Evolutionary conservation across 2,329 filamentous ascomycete genomes (phyloP), one percentile per base, ranked within the genome.

Genomic region (Xylogone sp.): DNA sequence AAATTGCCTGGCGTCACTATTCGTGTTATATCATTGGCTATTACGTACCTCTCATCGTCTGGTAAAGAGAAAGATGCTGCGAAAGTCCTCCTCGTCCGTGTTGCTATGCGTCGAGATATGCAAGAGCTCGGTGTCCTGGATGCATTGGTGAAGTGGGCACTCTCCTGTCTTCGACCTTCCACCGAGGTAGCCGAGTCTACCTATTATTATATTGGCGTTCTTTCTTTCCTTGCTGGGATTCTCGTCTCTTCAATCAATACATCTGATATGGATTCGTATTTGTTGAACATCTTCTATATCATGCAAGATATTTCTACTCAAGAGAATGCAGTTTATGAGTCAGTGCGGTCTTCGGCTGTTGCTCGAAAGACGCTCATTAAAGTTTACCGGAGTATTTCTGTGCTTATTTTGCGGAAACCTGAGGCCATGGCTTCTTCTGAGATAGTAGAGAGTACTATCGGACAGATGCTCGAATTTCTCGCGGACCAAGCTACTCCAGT

Each of bases 401-500:
- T 87, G 4, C 79, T 92, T 54, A 75, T 82, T 12, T 52, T 63
- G 19, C 56, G 56, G 27, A 47, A 51, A 24, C 34, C 51, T 7
- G 44, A 53, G 19, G 53, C 45, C 42, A 29, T 44, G 8, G 46
- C 47, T 10, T 45, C 34, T 48, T 75, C 73, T 3, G 79, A 80
- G 50, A 75, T 87, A 65, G 68, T 96, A 16, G 93, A 97, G 70
- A 85, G 86, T 24, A 82, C 88, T 3, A 90, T 99, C 59, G 88
- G 91, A 49, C 84, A 88, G 62, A 77, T 97, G 2, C 77, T 99
- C 2, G 86, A 90, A 53, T 79, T 81, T 12, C 74, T 97, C 1
- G 84, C 84, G 2, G 94, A 99, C 67, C 88, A 89, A 54, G 92
- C 97, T 62, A 97, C 92, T 0, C 90, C 91, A 0, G 92, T 99